A percentile compares a stretch with the other conserved stretches of the same genome.
Conservation (phyloP, 2,329 filamentous ascomycete genomes). For the Ophiocordyceps camponoti-floridani region DNA sequence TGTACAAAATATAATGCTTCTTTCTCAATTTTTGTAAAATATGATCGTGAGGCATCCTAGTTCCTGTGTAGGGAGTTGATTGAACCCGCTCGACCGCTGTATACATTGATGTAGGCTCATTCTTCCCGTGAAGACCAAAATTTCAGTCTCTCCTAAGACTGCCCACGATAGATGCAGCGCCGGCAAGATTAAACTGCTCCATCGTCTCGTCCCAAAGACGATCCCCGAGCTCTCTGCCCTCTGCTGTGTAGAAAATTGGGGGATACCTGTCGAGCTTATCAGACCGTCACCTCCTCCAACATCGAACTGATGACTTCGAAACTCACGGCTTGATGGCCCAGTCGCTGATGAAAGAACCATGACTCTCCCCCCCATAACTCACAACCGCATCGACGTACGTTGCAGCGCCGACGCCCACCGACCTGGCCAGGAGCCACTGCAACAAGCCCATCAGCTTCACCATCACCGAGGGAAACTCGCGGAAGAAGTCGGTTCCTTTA, state of each 20-base stretch:
- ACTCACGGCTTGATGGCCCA: not conserved
- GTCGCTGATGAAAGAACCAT: not conserved
- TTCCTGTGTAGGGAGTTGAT: too few species aligned
- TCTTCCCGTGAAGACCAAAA: too few species aligned
- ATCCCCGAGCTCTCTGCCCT: not conserved
- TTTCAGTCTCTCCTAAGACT: not conserved
- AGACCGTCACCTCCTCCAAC: not conserved
- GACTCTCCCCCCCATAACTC: not conserved
- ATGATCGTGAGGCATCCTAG: too few species aligned
- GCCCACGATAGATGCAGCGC: not conserved
- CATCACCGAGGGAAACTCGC: not conserved
- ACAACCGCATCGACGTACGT: not conserved
- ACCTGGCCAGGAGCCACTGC: not conserved
- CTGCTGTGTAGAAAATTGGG: not conserved
- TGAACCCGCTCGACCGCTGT: too few species aligned
- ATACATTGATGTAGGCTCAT: too few species aligned
- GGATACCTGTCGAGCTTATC: not conserved
- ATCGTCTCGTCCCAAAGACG: not conserved
- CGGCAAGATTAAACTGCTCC: not conserved
- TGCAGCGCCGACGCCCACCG: not conserved
- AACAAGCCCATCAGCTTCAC: not conserved
- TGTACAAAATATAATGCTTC: too few species aligned
- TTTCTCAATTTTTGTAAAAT: too few species aligned
- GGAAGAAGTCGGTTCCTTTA: not conserved
- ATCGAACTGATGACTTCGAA: too few species aligned